Conservation (phyloP, 1,284 basidiomycete genomes). For the Mycena citricolor region DNA sequence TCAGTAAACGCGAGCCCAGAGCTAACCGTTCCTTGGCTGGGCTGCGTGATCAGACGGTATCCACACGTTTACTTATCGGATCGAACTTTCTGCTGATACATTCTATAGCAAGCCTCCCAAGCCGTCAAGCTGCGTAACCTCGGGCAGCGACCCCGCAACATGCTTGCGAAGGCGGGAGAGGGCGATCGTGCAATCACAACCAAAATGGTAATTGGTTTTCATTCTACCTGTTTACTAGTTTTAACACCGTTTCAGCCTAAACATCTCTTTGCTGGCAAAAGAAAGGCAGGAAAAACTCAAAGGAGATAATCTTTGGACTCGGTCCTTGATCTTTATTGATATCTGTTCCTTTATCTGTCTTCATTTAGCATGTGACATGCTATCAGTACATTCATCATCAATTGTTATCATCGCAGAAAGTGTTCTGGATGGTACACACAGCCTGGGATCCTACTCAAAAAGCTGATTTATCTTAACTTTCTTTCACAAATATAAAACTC, state of each 20-base stretch:
- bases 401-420: too few relatives aligned
- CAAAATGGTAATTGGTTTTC: conserved; percentile 62
- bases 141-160: conserved; percentile 82
- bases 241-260: conserved; percentile 64
- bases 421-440: too few relatives aligned
- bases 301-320: conserved; percentile 54
- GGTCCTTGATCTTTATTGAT: conserved; percentile 8
- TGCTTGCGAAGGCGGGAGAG: conserved; percentile 88
- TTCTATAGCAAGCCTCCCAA: conserved; percentile 71
- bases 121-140: conserved; percentile 82
- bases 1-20: conserved; percentile 58
- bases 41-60: conserved; percentile 69
- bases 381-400: too few relatives aligned
- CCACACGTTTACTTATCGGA: not conserved
- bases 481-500: too few relatives aligned
- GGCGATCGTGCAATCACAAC: conserved; percentile 77
- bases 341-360: conserved; percentile 13
- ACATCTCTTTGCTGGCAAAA: conserved; percentile 86
- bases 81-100: conserved; percentile 16
- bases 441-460: too few relatives aligned
- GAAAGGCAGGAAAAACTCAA: conserved; percentile 84
- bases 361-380: not conserved
- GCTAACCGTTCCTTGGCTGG: conserved; percentile 79
- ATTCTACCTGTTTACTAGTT: conserved; percentile 18
- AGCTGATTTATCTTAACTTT: too few relatives aligned